These are phyloP conservation scores for Wallacemonas sp. DNA, from an alignment of 208 protist species.

Conservation along the genomic window DNA sequence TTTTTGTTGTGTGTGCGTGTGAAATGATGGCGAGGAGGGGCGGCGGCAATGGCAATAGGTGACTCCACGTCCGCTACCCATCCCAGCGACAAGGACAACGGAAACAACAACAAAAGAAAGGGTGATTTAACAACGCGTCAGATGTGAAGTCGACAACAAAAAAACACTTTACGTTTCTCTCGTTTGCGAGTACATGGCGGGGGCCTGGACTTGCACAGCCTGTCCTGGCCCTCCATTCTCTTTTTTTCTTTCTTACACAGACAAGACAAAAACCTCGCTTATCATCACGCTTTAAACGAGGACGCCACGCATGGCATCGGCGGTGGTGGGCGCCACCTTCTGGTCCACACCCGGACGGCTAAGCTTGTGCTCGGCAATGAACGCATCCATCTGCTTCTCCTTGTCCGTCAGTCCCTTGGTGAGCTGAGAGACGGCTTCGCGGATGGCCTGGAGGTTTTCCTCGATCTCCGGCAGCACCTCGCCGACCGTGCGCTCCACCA, in stretches of 20 bases:
- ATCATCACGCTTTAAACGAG: conserved; percentile 43
- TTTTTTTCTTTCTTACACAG: background rate
- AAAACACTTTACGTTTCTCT: too few relatives aligned
- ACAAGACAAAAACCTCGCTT: background rate
- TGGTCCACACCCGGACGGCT: conserved; percentile 49
- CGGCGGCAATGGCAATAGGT: too few relatives aligned
- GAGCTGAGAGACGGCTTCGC: conserved; percentile 64
- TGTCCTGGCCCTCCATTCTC: too few relatives aligned
- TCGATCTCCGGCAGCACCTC: conserved; percentile 95
- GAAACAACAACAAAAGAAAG: too few relatives aligned
- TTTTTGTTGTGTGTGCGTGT: too few relatives aligned
- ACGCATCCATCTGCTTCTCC: conserved; percentile 88
- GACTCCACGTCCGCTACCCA: too few relatives aligned
- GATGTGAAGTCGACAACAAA: too few relatives aligned
- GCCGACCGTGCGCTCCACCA: conserved; percentile 94
- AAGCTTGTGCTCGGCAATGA: conserved; percentile 77
- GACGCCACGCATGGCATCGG: conserved; percentile 56
- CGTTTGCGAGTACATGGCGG: too few relatives aligned
- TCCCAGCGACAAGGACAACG: too few relatives aligned
- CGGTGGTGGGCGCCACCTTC: conserved; percentile 28
- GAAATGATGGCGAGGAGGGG: too few relatives aligned
- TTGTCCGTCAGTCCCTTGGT: conserved; percentile 79
- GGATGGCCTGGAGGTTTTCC: conserved; percentile 83
- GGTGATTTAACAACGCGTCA: too few relatives aligned
- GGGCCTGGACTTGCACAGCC: too few relatives aligned